phyloP scores from a whole-genome alignment of 2,329 filamentous ascomycete genomes.

The Monilinia laxa region DNA sequence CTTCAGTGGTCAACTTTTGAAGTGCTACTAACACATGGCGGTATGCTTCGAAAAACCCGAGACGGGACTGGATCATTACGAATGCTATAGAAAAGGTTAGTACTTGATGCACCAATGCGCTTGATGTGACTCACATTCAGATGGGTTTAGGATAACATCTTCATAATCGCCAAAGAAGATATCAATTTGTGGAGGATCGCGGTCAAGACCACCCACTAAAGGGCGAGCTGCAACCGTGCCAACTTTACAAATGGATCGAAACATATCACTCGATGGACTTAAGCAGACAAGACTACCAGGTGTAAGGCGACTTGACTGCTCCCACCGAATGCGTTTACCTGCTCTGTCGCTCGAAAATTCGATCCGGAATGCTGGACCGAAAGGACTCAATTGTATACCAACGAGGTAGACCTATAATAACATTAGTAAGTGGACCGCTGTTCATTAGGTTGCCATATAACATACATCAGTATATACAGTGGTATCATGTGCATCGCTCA shows the following conservation, averaged over 20 bases:
- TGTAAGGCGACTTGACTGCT: conserved; percentile 51
- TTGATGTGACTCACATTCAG: conserved; percentile 49
- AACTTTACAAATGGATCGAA: conserved; percentile 63
- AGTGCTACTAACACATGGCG: conserved; percentile 71
- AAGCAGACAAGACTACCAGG: conserved; percentile 55
- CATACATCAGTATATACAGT: conserved; percentile 70
- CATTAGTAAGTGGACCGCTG: conserved; percentile 1
- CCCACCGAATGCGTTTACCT: conserved; percentile 66
- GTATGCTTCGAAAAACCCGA: conserved; percentile 74
- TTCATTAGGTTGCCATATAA: neutral
- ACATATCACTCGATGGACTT: conserved; percentile 57
- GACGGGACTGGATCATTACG: conserved; percentile 75
- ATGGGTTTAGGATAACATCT: conserved; percentile 67
- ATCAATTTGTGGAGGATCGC: conserved; percentile 70
- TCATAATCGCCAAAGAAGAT: conserved; percentile 64
- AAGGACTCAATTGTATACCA: conserved; percentile 61
- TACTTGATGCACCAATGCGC: neutral
- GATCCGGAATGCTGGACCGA: conserved; percentile 65
- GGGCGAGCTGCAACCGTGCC: conserved; percentile 72
- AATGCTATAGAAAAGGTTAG: conserved; percentile 30
- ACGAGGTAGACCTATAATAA: conserved; percentile 60
- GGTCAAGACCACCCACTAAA: conserved; percentile 57
- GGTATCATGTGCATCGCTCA: conserved; percentile 57
- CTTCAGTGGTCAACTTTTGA: conserved; percentile 50
- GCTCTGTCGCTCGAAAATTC: conserved; percentile 68